A percentile compares a stretch with the other conserved stretches of the same genome.
Conservation (phyloP, 768 basidiomycete species). For the Naganishia vaughanmartiniae region DNA sequence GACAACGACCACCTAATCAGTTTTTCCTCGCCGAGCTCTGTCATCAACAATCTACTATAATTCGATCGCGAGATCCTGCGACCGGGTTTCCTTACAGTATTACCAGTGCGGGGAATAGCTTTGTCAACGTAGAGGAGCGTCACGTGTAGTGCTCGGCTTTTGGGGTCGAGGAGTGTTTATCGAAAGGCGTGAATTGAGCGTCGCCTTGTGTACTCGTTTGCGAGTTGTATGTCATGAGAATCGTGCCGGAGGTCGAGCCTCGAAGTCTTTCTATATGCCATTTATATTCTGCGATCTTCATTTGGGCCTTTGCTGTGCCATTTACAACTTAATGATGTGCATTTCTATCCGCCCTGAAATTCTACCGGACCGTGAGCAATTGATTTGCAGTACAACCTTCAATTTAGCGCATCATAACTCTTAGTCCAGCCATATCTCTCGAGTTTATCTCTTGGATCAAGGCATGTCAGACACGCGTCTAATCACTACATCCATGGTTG, state of each 20-base stretch:
- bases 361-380: no score
- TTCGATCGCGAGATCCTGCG: conserved; percentile 12
- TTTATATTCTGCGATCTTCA: background rate
- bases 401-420: no score
- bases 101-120: background rate
- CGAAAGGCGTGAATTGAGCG: background rate
- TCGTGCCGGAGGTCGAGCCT: no score
- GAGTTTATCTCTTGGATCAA: no score
- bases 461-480: no score
- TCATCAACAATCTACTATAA: conserved; percentile 12
- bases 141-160: background rate
- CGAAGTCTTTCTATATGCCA: background rate
- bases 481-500: conserved; percentile 23
- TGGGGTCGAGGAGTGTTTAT: background rate
- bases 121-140: background rate
- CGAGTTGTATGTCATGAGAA: no score
- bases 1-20: background rate
- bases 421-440: no score
- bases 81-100: conserved; percentile 7
- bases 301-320: background rate
- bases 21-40: conserved; percentile 8
- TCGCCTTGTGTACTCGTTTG: no score
- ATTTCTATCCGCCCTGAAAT: background rate
- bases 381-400: background rate
- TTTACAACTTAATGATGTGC: background rate